Evolutionary conservation across 768 basidiomycete species (phyloP), one percentile per base, ranked within the genome.

Genomic region (Lactarius tabidus): DNA sequence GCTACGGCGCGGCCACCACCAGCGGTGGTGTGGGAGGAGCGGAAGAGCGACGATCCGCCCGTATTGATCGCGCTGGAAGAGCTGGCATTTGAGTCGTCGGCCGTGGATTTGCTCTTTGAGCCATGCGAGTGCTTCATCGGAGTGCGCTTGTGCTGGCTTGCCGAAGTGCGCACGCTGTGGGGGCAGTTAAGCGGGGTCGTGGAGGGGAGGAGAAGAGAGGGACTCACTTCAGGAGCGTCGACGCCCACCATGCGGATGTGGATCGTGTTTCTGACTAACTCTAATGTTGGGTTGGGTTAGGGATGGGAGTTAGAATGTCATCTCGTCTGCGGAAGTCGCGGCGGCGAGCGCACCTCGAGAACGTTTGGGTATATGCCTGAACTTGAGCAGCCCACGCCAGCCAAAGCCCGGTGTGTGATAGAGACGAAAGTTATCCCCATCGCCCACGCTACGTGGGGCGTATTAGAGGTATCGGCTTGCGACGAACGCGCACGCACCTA

Each of bases 211-310:
- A 6, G 31, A 28, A 5, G 38, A 45, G 2, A n/a, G n/a, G n/a
- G 55, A 60, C 73, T 35, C 69, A 90, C 93, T 80, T 98, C 95
- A 0, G 95, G 95, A 1, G 95, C 95, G 73, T 98, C 95, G 6
- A 94, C 86, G 0, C 93, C 95, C 17, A 91, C 91, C 33, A 98
- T 84, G 17, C 95, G 86, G 33, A 98, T 85, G 71, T 91, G 89
- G 20, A 98, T 79, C 2, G 95, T 97, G 70, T 93, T n/a, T n/a
- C n/a, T n/a, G n/a, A n/a, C n/a, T n/a, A n/a, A n/a, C n/a, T n/a
- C n/a, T 78, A n/a, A n/a, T n/a, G n/a, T n/a, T n/a, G n/a, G n/a
- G n/a, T n/a, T n/a, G n/a, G n/a, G n/a, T n/a, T n/a, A n/a, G n/a
- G 48, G 48, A 26, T 51, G 18, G 23, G n/a, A 26, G 12, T 38